Evolutionary conservation across 345 rosid genomes (phyloP).

Genomic region (Populus euphratica): DNA sequence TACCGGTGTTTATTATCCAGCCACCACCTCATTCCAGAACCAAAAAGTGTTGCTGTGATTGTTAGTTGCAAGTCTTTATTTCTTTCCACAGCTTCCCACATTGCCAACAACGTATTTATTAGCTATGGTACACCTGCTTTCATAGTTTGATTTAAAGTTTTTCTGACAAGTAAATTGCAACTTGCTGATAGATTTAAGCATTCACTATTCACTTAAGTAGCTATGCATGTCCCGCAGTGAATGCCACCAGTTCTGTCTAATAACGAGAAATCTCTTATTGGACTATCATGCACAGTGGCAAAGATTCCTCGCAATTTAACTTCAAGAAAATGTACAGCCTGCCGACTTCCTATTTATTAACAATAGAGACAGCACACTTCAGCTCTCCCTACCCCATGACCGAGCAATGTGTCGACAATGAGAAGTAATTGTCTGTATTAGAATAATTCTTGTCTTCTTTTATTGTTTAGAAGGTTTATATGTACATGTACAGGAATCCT

Average conservation of each 20-base stretch:
- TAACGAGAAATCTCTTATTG: too few relatives aligned
- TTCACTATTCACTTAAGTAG: too few relatives aligned
- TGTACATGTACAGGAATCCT: too few relatives aligned
- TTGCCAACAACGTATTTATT: background rate
- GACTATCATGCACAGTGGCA: background rate
- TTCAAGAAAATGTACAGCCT: background rate
- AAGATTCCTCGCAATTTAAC: background rate
- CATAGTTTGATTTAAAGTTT: background rate
- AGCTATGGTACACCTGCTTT: background rate
- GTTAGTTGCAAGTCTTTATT: background rate
- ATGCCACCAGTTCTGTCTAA: too few relatives aligned
- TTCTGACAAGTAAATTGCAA: too few relatives aligned
- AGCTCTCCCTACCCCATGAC: background rate
- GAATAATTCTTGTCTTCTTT: too few relatives aligned
- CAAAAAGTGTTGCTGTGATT: background rate
- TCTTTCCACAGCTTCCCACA: background rate
- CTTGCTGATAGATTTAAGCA: background rate
- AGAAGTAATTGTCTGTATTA: too few relatives aligned
- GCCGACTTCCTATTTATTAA: background rate
- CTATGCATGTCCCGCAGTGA: too few relatives aligned
- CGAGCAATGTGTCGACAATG: background rate
- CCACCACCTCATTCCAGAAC: conserved; percentile 19
- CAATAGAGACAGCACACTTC: background rate
- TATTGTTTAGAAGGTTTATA: too few relatives aligned
- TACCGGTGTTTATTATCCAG: background rate